Conservation (phyloP, 768 basidiomycete genomes). For the Leccinum ochraceum region DNA sequence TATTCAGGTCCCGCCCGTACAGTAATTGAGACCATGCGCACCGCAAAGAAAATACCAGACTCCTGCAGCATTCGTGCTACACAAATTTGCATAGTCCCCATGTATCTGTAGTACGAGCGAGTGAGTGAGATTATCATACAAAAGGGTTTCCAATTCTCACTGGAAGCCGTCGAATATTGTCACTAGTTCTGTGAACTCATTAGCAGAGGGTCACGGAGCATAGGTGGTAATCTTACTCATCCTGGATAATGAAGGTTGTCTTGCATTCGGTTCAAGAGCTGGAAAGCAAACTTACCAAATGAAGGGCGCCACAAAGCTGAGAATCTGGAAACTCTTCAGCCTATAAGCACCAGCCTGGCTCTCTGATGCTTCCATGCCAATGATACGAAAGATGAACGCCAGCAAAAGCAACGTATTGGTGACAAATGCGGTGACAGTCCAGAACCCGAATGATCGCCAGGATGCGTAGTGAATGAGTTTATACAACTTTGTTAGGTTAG, state of each 20-base stretch:
- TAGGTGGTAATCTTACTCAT: slow-evolving; percentile 61
- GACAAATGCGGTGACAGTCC: slow-evolving; percentile 67
- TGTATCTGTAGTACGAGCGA: slow-evolving; percentile 50
- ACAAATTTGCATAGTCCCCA: slow-evolving; percentile 94
- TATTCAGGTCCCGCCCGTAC: background rate
- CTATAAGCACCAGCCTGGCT: slow-evolving; percentile 42
- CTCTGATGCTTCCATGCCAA: slow-evolving; percentile 44
- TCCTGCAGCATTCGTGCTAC: slow-evolving; percentile 92
- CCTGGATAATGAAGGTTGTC: slow-evolving; percentile 42
- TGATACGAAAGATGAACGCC: slow-evolving; percentile 74
- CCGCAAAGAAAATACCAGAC: slow-evolving; percentile 89
- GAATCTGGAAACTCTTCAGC: slow-evolving; percentile 79
- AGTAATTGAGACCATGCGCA: slow-evolving; percentile 35
- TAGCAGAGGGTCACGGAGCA: slow-evolving; percentile 1
- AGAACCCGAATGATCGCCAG: slow-evolving; percentile 81
- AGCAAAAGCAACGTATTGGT: slow-evolving; percentile 73
- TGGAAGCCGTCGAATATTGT: slow-evolving; percentile 83
- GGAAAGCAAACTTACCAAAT: slow-evolving; percentile 63
- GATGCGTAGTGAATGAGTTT: slow-evolving; percentile 74
- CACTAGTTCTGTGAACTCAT: slow-evolving; percentile 55
- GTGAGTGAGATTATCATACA: background rate
- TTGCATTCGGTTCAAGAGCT: background rate
- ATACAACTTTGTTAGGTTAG: slow-evolving; percentile 50
- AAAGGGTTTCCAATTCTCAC: slow-evolving; percentile 36
- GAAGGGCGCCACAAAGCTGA: slow-evolving; percentile 86